A percentile compares a stretch with the other conserved stretches of the same genome.
phyloP scores from a whole-genome alignment of 2,329 filamentous ascomycete species.

The Coccinonectria pachysandricola region DNA sequence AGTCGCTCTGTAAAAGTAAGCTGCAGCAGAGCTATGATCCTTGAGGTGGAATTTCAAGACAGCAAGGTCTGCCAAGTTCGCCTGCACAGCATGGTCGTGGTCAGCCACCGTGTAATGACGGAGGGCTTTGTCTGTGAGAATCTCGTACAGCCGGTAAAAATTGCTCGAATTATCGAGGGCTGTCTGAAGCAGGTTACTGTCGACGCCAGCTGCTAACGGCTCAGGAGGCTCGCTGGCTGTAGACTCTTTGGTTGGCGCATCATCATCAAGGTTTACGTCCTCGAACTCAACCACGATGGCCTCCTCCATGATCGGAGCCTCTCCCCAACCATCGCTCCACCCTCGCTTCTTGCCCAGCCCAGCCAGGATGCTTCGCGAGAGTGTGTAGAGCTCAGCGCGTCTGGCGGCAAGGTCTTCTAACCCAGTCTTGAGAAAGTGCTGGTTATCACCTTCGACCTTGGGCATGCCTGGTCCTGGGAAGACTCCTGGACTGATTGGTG shows the following conservation, averaged over 20 bases:
- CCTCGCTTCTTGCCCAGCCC: conserved; percentile 58
- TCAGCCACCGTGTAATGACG: conserved; percentile 74
- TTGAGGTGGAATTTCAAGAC: conserved; percentile 68
- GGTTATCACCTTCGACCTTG: conserved; percentile 29
- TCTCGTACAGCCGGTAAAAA: conserved; percentile 60
- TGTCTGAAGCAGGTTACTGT: conserved; percentile 44
- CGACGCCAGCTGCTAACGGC: conserved; percentile 24
- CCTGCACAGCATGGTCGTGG: conserved; percentile 66
- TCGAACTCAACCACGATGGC: conserved; percentile 40
- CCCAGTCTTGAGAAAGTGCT: conserved; percentile 49
- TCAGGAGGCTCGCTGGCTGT: conserved; percentile 4
- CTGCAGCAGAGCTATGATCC: conserved; percentile 63
- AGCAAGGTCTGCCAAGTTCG: conserved; percentile 74
- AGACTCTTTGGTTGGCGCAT: conserved; percentile 14
- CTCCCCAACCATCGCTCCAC: conserved; percentile 70
- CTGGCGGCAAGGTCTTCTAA: conserved; percentile 73
- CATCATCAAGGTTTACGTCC: conserved; percentile 44
- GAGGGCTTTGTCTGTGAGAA: conserved; percentile 73
- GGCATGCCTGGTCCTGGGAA: conserved; percentile 40
- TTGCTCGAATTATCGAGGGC: conserved; percentile 52
- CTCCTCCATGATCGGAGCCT: conserved; percentile 42
- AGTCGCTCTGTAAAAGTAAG: conserved; percentile 68
- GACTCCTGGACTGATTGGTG: conserved; percentile 38
- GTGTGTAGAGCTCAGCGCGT: conserved; percentile 69
- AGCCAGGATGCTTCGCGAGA: conserved; percentile 73